Percentiles rank a stretch among this genome's conserved stretches.
Conservation (phyloP, 2,329 filamentous ascomycete genomes). For the Aspergillus phoenicis region DNA sequence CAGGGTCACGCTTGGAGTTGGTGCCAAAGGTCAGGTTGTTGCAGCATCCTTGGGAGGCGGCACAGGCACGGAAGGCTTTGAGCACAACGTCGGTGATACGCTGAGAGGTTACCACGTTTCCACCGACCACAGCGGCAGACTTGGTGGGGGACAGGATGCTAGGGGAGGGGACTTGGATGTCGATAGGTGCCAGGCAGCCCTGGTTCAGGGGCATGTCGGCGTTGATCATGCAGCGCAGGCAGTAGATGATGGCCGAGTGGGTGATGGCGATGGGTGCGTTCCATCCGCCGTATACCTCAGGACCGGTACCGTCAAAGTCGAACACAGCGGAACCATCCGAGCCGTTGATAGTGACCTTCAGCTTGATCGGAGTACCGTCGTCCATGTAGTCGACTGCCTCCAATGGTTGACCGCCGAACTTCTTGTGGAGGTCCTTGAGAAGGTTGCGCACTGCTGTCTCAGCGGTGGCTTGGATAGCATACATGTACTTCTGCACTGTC, state of each 20-base stretch:
- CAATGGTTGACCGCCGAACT: conserved; percentile 71
- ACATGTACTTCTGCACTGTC: conserved; percentile 82
- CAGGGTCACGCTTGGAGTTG: conserved; percentile 68
- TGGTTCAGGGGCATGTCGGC: conserved; percentile 86
- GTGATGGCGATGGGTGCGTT: conserved; percentile 83
- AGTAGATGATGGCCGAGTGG: conserved; percentile 84
- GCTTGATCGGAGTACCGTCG: conserved; percentile 75
- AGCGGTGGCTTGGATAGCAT: conserved; percentile 77
- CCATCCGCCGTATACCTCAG: conserved; percentile 77
- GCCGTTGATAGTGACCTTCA: conserved; percentile 74
- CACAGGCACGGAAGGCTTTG: conserved; percentile 76
- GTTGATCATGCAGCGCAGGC: conserved; percentile 75
- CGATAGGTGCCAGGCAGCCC: conserved; percentile 76
- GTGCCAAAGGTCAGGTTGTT: conserved; percentile 81
- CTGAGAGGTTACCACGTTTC: conserved; percentile 78
- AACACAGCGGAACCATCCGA: conserved; percentile 76
- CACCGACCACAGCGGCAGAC: conserved; percentile 78
- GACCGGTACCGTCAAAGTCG: conserved; percentile 76
- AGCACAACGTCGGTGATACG: conserved; percentile 82
- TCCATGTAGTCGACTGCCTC: conserved; percentile 83
- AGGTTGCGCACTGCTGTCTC: conserved; percentile 74
- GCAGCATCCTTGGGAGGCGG: conserved; percentile 76
- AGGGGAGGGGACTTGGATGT: conserved; percentile 68
- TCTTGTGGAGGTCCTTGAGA: conserved; percentile 69
- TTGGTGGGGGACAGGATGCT: conserved; percentile 75